Conservation (phyloP, 257 asterid species). For the Cinchona pubescens region DNA sequence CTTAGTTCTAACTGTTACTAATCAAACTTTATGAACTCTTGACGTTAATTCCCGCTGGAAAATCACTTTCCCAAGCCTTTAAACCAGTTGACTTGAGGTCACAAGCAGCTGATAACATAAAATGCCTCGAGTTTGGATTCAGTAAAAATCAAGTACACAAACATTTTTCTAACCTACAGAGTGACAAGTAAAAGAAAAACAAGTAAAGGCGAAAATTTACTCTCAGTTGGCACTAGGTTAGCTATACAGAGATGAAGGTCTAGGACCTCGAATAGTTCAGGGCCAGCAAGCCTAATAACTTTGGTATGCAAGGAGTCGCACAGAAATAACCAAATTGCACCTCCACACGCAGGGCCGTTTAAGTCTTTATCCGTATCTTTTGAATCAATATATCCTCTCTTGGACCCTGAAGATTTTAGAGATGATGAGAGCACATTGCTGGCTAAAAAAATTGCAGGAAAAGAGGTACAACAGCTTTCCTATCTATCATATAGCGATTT, state of each 20-base stretch:
- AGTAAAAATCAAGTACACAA: background rate
- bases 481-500: slow-evolving; percentile 4
- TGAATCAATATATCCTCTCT: background rate
- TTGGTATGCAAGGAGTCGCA: background rate
- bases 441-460: slow-evolving; percentile 1
- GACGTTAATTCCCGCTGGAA: background rate
- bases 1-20: background rate
- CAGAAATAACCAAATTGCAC: background rate
- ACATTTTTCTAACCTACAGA: background rate
- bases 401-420: slow-evolving; percentile 5
- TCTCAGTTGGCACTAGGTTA: background rate
- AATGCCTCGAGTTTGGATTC: background rate
- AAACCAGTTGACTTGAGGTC: background rate
- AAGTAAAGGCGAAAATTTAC: background rate
- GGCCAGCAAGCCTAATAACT: background rate
- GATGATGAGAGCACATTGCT: background rate
- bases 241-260: slow-evolving; percentile 3
- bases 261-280: background rate
- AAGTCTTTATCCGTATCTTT: background rate
- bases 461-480: slow-evolving; percentile 11
- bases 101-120: background rate
- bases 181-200: background rate
- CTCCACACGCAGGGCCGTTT: background rate
- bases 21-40: background rate
- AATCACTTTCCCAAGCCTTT: background rate